Conservation (phyloP, 2,329 filamentous ascomycete genomes). For the Fragosphaeria purpurea region DNA sequence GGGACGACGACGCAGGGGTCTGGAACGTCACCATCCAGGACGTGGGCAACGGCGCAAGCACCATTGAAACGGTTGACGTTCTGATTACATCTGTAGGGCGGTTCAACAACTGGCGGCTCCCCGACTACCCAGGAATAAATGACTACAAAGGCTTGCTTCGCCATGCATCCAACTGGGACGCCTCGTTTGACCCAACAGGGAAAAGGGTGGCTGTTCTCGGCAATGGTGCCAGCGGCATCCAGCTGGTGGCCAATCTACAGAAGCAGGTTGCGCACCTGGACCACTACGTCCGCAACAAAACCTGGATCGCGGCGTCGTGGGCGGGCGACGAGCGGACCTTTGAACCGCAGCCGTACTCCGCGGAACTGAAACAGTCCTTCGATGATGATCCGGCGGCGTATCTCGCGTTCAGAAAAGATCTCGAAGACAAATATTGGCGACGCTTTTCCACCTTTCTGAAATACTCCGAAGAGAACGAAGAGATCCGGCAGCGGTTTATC, state of each 20-base stretch:
- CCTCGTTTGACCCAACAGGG: constrained; percentile 34
- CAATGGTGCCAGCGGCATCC: constrained; percentile 43
- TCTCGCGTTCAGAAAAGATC: constrained; percentile 44
- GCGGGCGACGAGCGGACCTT: constrained; percentile 44
- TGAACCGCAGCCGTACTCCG: constrained; percentile 42
- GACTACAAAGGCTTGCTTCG: constrained; percentile 43
- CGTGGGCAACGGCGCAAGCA: constrained; percentile 25
- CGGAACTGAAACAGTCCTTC: constrained; percentile 47
- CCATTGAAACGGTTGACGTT: constrained; percentile 42
- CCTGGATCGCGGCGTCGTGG: constrained; percentile 58
- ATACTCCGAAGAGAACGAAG: constrained; percentile 37
- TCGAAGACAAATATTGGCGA: constrained; percentile 54
- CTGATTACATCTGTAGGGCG: constrained; percentile 54
- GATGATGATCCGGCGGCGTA: constrained; percentile 51
- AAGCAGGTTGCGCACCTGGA: constrained; percentile 41
- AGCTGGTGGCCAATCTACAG: constrained; percentile 39
- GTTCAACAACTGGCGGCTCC: constrained; percentile 45
- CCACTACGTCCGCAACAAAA: constrained; percentile 54
- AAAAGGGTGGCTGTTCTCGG: constrained; percentile 45
- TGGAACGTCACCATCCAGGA: constrained; percentile 46
- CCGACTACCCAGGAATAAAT: constrained; percentile 38
- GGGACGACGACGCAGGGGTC: constrained; percentile 39
- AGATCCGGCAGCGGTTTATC: constrained; percentile 35
- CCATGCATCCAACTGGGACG: constrained; percentile 47
- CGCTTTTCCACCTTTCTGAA: constrained; percentile 45